Conservation (phyloP, 116 monocot species). For the Dioscorea cayenensis region DNA sequence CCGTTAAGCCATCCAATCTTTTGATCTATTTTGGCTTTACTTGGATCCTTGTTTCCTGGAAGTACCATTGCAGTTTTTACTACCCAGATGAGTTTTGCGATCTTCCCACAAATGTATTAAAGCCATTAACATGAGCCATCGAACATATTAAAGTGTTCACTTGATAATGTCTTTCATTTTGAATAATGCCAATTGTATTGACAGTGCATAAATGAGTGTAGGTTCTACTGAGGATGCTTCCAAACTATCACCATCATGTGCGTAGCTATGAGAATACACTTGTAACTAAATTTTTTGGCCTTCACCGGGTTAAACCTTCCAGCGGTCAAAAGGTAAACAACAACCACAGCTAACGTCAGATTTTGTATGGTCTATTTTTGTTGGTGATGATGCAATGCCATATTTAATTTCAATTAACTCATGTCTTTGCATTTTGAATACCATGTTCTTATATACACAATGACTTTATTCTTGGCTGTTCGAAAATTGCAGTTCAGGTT, state of each 20-base stretch:
- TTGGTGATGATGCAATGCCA: too few species aligned
- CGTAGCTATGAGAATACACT: slow-evolving; percentile 84
- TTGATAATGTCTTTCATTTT: background rate
- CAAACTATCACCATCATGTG: slow-evolving; percentile 80
- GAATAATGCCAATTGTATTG: background rate
- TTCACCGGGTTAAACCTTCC: slow-evolving; percentile 89
- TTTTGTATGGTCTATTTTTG: background rate
- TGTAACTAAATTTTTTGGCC: slow-evolving; percentile 97
- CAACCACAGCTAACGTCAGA: background rate
- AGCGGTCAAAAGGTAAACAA: slow-evolving; percentile 89
- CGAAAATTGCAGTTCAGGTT: slow-evolving; percentile 74
- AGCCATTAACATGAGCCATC: too few species aligned
- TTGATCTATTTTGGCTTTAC: too few species aligned
- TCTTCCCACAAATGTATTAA: too few species aligned
- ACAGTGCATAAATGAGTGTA: slow-evolving; percentile 13
- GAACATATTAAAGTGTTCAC: background rate
- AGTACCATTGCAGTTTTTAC: too few species aligned
- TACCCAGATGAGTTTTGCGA: too few species aligned
- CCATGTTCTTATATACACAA: background rate
- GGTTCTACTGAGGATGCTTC: slow-evolving; percentile 88
- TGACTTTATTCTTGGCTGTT: background rate
- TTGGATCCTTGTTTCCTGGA: too few species aligned
- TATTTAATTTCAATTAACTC: background rate
- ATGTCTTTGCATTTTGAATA: background rate
- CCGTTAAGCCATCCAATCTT: too few species aligned